A percentile compares a stretch with the other conserved stretches of the same genome.
phyloP scores from a whole-genome alignment of 2,329 filamentous ascomycete species.

The Aspergillus melleus region DNA sequence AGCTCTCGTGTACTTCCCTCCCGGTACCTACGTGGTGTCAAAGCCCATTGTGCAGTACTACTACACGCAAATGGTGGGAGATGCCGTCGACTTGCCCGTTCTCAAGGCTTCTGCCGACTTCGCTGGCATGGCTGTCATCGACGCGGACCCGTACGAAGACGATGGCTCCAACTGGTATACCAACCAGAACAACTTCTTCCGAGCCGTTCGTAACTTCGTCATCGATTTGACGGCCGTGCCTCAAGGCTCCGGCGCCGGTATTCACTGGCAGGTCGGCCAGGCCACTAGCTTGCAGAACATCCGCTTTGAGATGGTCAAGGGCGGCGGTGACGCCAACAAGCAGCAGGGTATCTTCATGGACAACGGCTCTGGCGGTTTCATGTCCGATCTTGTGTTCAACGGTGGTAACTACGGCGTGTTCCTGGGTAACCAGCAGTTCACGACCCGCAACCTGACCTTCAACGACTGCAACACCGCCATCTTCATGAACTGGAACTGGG shows the following conservation, averaged over 20 bases:
- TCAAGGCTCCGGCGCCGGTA: constrained; percentile 62
- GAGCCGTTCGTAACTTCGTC: constrained; percentile 77
- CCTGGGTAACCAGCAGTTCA: constrained; percentile 85
- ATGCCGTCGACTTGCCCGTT: constrained; percentile 69
- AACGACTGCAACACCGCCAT: constrained; percentile 79
- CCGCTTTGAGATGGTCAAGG: constrained; percentile 73
- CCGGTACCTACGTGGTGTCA: constrained; percentile 81
- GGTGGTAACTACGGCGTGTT: constrained; percentile 77
- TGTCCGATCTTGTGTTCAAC: constrained; percentile 80
- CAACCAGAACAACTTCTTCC: constrained; percentile 83
- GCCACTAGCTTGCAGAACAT: constrained; percentile 80
- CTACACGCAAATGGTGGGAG: constrained; percentile 90
- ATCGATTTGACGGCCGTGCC: constrained; percentile 72
- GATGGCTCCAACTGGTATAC: constrained; percentile 72
- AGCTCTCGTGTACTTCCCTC: constrained; percentile 87
- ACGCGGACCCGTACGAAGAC: constrained; percentile 78
- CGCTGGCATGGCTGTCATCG: constrained; percentile 82
- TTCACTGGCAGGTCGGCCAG: constrained; percentile 86
- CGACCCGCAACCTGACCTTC: constrained; percentile 78
- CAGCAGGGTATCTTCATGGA: constrained; percentile 83
- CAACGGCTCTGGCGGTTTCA: constrained; percentile 80
- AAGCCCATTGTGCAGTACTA: constrained; percentile 81
- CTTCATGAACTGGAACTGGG: constrained; percentile 91
- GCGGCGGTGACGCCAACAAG: constrained; percentile 62
- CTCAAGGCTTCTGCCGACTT: constrained; percentile 75